Conservation (phyloP, 2,329 filamentous ascomycete species). For the Macrophomina phaseolina region DNA sequence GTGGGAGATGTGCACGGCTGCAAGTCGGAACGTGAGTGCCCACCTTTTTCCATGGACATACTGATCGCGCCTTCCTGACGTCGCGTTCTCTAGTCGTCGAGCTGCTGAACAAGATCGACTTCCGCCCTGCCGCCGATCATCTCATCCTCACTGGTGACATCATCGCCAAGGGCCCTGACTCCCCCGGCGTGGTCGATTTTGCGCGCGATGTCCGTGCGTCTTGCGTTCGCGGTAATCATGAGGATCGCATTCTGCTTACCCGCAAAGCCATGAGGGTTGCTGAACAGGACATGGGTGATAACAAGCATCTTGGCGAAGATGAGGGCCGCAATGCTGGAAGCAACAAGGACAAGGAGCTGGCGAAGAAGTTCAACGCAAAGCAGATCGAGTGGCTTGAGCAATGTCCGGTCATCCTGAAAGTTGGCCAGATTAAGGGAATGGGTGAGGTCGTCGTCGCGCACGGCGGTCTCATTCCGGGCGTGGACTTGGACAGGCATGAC, state of each 20-base stretch:
- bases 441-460: conserved; percentile 79
- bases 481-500: conserved; percentile 73
- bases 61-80: not conserved
- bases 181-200: conserved; percentile 74
- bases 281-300: conserved; percentile 39
- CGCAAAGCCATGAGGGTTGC: conserved; percentile 48
- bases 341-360: conserved; percentile 32
- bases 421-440: conserved; percentile 66
- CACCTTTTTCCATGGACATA: not conserved
- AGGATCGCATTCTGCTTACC: conserved; percentile 80
- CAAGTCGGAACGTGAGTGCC: conserved; percentile 63
- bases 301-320: conserved; percentile 39
- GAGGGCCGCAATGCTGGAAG: conserved; percentile 53
- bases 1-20: conserved; percentile 95
- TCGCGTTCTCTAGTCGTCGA: conserved; percentile 47
- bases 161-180: conserved; percentile 86
- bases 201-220: conserved; percentile 76
- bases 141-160: conserved; percentile 48
- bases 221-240: conserved; percentile 89
- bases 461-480: conserved; percentile 79
- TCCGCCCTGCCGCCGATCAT: conserved; percentile 62
- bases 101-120: conserved; percentile 71
- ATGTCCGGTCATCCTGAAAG: conserved; percentile 78
- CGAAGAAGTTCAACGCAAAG: conserved; percentile 61
- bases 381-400: conserved; percentile 72